A percentile compares a stretch with the other conserved stretches of the same genome.
phyloP scores from a whole-genome alignment of 495 filamentous ascomycete genomes.

The Aspergillus carlsbadensis region DNA sequence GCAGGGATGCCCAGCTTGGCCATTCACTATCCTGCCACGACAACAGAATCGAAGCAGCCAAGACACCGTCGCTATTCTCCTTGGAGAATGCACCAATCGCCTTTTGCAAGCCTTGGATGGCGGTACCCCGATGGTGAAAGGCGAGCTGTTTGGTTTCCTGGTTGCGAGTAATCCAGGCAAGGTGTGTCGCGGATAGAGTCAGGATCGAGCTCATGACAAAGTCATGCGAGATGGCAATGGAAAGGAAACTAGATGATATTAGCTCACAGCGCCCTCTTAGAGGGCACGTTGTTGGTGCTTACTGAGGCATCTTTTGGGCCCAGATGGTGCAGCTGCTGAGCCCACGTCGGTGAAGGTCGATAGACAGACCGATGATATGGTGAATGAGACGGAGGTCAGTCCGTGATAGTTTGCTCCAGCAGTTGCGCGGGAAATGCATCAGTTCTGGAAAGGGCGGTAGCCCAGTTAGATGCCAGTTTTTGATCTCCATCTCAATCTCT shows the following conservation, averaged over 20 bases:
- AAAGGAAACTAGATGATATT: conserved; percentile 64
- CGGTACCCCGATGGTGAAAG: conserved; percentile 80
- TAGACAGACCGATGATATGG: conserved; percentile 83
- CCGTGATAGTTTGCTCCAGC: conserved; percentile 61
- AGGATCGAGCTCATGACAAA: conserved; percentile 94
- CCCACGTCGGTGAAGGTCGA: conserved; percentile 72
- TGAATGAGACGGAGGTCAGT: conserved; percentile 86
- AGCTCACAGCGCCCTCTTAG: neutral
- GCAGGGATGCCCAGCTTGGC: conserved; percentile 87
- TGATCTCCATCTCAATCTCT: conserved; percentile 75
- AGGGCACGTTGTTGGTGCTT: conserved; percentile 36
- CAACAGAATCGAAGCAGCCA: conserved; percentile 87
- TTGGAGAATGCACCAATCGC: conserved; percentile 82
- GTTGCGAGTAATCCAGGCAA: conserved; percentile 82
- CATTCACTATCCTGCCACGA: conserved; percentile 98
- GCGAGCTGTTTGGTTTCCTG: conserved; percentile 80
- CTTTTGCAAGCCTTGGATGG: conserved; percentile 83
- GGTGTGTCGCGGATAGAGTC: conserved; percentile 85
- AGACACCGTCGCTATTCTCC: conserved; percentile 84
- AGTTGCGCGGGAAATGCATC: conserved; percentile 60
- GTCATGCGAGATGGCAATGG: conserved; percentile 72
- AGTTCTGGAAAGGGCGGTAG: conserved; percentile 85
- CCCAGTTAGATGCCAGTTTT: conserved; percentile 80
- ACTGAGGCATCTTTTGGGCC: conserved; percentile 92
- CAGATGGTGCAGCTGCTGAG: conserved; percentile 83